phyloP scores from a whole-genome alignment of 1,284 basidiomycete species.

The Mycena citricolor region DNA sequence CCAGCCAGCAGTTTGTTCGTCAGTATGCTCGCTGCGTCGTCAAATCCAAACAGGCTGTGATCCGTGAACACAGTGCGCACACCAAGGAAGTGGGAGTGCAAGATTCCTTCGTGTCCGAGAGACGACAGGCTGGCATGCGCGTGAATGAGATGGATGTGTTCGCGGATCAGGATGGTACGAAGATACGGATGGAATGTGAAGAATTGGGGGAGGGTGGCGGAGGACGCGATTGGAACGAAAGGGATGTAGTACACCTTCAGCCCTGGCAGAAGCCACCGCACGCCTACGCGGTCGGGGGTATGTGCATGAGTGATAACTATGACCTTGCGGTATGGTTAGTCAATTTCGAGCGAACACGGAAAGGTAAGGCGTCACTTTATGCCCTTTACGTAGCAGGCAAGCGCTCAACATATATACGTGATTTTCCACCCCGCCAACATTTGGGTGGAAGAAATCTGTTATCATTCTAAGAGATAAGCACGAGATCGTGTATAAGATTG shows the following conservation, averaged over 20 bases:
- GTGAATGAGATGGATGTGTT: constrained; percentile 87
- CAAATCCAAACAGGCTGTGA: constrained; percentile 95
- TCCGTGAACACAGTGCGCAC: constrained; percentile 94
- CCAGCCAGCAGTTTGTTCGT: constrained; percentile 95
- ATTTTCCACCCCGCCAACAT: constrained; percentile 94
- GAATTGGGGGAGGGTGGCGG: constrained; percentile 93
- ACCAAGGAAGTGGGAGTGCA: constrained; percentile 84
- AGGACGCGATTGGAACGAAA: constrained; percentile 82
- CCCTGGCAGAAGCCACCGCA: constrained; percentile 83
- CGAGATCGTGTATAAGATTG: constrained; percentile 3
- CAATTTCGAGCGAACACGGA: too few species aligned
- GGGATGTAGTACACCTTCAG: constrained; percentile 97
- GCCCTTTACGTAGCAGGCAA: constrained; percentile 81
- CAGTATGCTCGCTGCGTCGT: constrained; percentile 92
- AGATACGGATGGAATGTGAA: constrained; percentile 90
- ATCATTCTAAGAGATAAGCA: constrained; percentile 69
- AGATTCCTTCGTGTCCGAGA: constrained; percentile 89
- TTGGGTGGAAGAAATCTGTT: constrained; percentile 95
- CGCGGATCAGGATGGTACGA: constrained; percentile 85
- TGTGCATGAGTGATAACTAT: constrained; percentile 95
- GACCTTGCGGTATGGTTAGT: too few species aligned
- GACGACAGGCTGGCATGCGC: constrained; percentile 90
- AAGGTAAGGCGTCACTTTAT: constrained; percentile 59
- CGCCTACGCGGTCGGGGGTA: constrained; percentile 78
- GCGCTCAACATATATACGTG: constrained; percentile 93